Percentiles rank a stretch among this genome's conserved stretches.
Evolutionary conservation across 2,329 filamentous ascomycete species (phyloP).

Genomic region (Zelopaecilomyces penicillatus): DNA sequence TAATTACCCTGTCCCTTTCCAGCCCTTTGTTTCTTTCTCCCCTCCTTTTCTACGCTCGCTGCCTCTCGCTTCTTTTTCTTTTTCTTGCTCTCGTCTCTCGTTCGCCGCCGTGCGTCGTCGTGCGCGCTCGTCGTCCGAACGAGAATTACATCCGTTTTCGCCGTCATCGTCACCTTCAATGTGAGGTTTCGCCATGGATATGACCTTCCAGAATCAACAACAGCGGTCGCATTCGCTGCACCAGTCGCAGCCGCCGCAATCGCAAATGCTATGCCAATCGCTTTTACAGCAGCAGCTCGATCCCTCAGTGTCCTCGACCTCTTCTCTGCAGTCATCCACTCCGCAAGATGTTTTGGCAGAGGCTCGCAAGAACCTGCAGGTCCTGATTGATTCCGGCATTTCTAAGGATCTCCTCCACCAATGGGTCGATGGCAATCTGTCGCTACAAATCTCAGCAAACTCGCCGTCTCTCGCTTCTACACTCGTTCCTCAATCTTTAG

Average conservation of each 20-base stretch:
- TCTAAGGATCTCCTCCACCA: constrained; percentile 35
- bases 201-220: constrained; percentile 18
- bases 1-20: not conserved
- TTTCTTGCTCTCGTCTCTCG: constrained; percentile 6
- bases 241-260: constrained; percentile 4
- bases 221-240: constrained; percentile 7
- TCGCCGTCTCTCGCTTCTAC: constrained; percentile 1
- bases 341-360: constrained; percentile 37
- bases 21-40: constrained; percentile 5
- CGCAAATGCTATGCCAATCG: constrained; percentile 4
- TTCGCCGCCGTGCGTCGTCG: constrained; percentile 1
- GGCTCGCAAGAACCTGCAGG: constrained; percentile 37
- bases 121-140: constrained; percentile 1
- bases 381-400: constrained; percentile 36
- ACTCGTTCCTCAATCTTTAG: not conserved
- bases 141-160: constrained; percentile 1
- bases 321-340: constrained; percentile 15
- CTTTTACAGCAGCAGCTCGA: constrained; percentile 21
- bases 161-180: constrained; percentile 16
- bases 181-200: constrained; percentile 24
- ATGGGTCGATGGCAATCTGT: constrained; percentile 30
- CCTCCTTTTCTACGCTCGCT: constrained; percentile 7
- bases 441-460: constrained; percentile 20
- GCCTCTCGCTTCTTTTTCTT: constrained; percentile 9
- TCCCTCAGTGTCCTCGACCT: not conserved